These are phyloP conservation scores for Arbutus unedo DNA, from an alignment of 148 eudicot species.

Conservation along the genomic window DNA sequence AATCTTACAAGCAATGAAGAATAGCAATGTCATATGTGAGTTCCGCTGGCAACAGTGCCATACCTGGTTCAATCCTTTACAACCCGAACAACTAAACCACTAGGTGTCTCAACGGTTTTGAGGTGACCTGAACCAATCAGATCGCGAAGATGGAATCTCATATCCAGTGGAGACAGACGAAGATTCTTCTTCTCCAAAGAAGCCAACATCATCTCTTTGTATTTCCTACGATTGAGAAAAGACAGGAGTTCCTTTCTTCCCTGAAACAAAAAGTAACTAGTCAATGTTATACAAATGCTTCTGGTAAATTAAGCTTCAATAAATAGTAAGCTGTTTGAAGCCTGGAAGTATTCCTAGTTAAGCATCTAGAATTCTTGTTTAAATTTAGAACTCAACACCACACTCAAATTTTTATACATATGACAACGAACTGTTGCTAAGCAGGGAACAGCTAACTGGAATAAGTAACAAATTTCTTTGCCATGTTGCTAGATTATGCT, in stretches of 20 bases:
- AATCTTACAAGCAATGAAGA: not conserved
- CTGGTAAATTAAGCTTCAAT: not conserved
- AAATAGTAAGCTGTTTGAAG: not conserved
- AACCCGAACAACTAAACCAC: slow-evolving; percentile 72
- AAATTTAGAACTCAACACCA: not conserved
- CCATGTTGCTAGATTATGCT: not conserved
- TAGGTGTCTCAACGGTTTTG: slow-evolving; percentile 70
- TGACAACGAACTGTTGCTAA: not conserved
- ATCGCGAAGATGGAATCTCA: slow-evolving; percentile 95
- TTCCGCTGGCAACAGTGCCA: not conserved
- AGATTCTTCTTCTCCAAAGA: slow-evolving; percentile 78
- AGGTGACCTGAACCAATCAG: slow-evolving; percentile 88
- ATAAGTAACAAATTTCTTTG: not conserved
- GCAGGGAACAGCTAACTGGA: not conserved
- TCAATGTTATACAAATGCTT: not conserved
- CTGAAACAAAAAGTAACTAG: slow-evolving; percentile 26
- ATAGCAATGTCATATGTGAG: not conserved
- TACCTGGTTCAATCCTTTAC: slow-evolving; percentile 57
- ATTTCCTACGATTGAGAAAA: slow-evolving; percentile 72
- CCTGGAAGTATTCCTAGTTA: not conserved
- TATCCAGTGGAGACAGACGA: slow-evolving; percentile 71
- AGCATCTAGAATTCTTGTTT: not conserved
- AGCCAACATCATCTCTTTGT: slow-evolving; percentile 93
- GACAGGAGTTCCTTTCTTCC: slow-evolving; percentile 92
- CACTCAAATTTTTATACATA: not conserved